phyloP scores from a whole-genome alignment of 176 grass and related monocot genomes.

The Neostapfia colusana region DNA sequence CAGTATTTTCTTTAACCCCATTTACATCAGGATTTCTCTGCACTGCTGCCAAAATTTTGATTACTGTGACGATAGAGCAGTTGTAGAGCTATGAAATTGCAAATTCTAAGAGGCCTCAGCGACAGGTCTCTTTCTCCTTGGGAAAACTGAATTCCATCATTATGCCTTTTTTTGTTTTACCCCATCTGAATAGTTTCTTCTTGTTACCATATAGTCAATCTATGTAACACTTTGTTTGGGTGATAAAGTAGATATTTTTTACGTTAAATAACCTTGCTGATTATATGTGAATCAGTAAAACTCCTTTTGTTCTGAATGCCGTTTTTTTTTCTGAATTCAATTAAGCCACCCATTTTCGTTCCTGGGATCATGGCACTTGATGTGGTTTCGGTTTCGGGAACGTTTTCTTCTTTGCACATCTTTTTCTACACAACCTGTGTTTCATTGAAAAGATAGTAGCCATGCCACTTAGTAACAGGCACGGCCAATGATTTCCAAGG shows the following conservation, averaged over 20 bases:
- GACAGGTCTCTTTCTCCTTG: background rate
- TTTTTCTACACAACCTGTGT: background rate
- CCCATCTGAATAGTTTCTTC: background rate
- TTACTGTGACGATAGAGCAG: constrained; percentile 3
- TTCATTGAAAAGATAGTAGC: background rate
- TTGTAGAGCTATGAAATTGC: constrained; percentile 22
- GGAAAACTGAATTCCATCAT: background rate
- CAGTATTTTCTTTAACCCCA: constrained; percentile 5
- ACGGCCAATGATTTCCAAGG: constrained; percentile 7
- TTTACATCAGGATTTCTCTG: background rate
- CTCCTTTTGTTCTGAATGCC: background rate
- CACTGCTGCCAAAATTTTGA: background rate
- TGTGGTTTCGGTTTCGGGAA: background rate
- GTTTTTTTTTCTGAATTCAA: background rate
- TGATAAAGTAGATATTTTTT: background rate
- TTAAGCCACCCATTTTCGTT: background rate
- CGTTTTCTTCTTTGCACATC: background rate
- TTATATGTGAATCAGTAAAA: background rate
- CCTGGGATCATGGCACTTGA: background rate
- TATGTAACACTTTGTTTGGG: background rate
- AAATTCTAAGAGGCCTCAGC: background rate
- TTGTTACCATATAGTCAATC: background rate
- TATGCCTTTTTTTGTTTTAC: background rate
- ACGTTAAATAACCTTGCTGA: background rate
- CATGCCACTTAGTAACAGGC: constrained; percentile 37